Percentiles rank a stretch among this genome's conserved stretches.
phyloP scores from a whole-genome alignment of 2,329 filamentous ascomycete genomes.

The Nemania serpens region DNA sequence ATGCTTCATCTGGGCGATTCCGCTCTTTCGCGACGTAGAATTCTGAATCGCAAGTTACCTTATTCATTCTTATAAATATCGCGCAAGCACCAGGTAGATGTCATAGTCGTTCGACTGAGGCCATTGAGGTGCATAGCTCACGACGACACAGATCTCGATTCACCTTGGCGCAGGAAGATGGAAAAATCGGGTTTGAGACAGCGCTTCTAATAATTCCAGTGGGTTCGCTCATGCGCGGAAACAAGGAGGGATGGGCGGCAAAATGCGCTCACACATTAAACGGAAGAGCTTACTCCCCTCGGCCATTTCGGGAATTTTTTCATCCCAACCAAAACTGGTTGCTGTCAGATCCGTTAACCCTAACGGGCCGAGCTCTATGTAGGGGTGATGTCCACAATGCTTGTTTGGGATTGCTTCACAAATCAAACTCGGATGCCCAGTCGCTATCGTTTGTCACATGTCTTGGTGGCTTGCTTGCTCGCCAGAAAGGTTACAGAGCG shows the following conservation, averaged over 20 bases:
- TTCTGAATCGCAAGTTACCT: background rate
- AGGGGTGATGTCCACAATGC: slow-evolving; percentile 37
- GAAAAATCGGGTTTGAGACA: slow-evolving; percentile 16
- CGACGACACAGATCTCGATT: background rate
- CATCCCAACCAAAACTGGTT: slow-evolving; percentile 13
- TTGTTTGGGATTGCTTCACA: slow-evolving; percentile 27
- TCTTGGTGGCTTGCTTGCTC: slow-evolving; percentile 31
- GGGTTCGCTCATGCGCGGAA: slow-evolving; percentile 30
- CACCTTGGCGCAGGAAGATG: slow-evolving; percentile 7
- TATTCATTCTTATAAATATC: background rate
- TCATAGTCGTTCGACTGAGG: no score
- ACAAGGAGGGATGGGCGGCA: slow-evolving; percentile 34
- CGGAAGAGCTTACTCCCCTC: slow-evolving; percentile 33
- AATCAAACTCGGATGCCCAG: slow-evolving; percentile 29
- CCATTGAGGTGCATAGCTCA: background rate
- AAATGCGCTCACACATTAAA: slow-evolving; percentile 39
- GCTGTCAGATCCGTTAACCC: slow-evolving; percentile 25
- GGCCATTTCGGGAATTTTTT: slow-evolving; percentile 32
- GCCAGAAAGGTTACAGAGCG: slow-evolving; percentile 31
- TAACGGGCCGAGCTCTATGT: slow-evolving; percentile 39
- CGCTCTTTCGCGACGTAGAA: background rate
- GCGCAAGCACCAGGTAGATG: background rate
- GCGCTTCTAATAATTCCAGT: slow-evolving; percentile 29
- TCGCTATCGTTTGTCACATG: slow-evolving; percentile 31
- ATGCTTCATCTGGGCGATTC: background rate